Conservation (phyloP, 2,329 filamentous ascomycete species). For the Plenodomus lindquistii region DNA sequence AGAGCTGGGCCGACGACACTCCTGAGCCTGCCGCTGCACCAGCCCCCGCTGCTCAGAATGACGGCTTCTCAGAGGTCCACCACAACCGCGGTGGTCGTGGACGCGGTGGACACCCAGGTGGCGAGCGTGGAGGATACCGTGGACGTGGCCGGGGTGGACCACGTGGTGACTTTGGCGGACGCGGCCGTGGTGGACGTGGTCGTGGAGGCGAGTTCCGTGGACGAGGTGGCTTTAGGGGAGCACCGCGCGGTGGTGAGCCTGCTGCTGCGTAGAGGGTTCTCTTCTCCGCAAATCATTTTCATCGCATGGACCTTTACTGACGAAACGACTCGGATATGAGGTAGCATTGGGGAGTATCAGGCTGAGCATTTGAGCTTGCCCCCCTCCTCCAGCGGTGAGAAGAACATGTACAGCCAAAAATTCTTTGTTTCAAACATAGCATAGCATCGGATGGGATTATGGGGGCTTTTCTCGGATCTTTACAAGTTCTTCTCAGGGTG, state of each 20-base stretch:
- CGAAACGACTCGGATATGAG: background rate
- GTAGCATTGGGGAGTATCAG: background rate
- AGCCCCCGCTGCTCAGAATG: constrained; percentile 49
- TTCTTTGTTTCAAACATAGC: background rate
- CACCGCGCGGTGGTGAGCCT: constrained; percentile 31
- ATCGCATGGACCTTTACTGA: background rate
- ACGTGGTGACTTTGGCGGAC: constrained; percentile 44
- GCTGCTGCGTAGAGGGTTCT: constrained; percentile 17
- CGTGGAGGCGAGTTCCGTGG: constrained; percentile 46
- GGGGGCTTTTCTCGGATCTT: constrained; percentile 1
- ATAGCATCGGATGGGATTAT: background rate
- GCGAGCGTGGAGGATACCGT: constrained; percentile 58
- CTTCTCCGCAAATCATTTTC: background rate
- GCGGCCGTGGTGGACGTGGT: constrained; percentile 46
- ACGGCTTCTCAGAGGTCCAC: constrained; percentile 74
- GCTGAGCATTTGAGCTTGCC: background rate
- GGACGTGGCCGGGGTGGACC: constrained; percentile 55
- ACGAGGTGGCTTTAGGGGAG: constrained; percentile 44
- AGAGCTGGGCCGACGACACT: constrained; percentile 84
- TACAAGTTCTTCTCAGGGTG: constrained; percentile 15
- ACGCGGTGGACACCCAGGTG: constrained; percentile 48
- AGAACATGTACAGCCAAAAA: background rate
- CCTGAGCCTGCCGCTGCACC: constrained; percentile 33
- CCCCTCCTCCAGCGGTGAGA: background rate
- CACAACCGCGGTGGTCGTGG: constrained; percentile 52